These are phyloP conservation scores for Phialophora verrucosa DNA, from an alignment of 2,329 filamentous ascomycete species.

Conservation along the genomic window DNA sequence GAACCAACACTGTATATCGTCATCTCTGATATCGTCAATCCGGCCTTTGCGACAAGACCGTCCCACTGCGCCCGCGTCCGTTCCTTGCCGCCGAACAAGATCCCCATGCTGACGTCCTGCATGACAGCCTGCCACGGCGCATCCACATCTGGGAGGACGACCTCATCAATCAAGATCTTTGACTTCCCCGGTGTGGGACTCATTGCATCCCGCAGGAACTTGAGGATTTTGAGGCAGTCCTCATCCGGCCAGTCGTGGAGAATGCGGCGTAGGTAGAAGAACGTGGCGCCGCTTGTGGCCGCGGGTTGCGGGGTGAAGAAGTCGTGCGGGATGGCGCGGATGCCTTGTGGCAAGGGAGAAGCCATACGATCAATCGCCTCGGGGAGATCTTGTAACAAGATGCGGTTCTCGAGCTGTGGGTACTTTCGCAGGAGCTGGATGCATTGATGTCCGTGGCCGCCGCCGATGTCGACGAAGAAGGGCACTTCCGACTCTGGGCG, in stretches of 20 bases:
- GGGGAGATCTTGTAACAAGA: slow-evolving; percentile 49
- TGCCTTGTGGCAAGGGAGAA: slow-evolving; percentile 31
- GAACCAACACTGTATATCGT: slow-evolving; percentile 17
- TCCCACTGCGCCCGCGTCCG: slow-evolving; percentile 47
- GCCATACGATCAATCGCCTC: slow-evolving; percentile 42
- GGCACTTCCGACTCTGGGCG: slow-evolving; percentile 18
- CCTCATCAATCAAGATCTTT: slow-evolving; percentile 53
- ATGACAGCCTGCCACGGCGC: slow-evolving; percentile 44
- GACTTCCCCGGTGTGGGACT: slow-evolving; percentile 43
- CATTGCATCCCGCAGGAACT: slow-evolving; percentile 45
- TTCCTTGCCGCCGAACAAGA: slow-evolving; percentile 45
- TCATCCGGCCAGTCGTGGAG: slow-evolving; percentile 43
- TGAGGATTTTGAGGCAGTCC: slow-evolving; percentile 44
- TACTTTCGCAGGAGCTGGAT: slow-evolving; percentile 29
- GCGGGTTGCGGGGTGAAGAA: slow-evolving; percentile 39
- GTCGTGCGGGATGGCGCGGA: slow-evolving; percentile 40
- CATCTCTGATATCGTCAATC: slow-evolving; percentile 20
- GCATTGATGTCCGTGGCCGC: slow-evolving; percentile 35
- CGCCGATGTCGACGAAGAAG: slow-evolving; percentile 40
- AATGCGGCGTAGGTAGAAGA: slow-evolving; percentile 43
- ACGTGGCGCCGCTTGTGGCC: slow-evolving; percentile 36
- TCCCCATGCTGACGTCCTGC: slow-evolving; percentile 50
- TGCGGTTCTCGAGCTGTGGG: slow-evolving; percentile 26
- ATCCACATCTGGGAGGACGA: slow-evolving; percentile 48
- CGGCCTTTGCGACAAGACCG: slow-evolving; percentile 35